Percentiles rank a stretch among this genome's conserved stretches.
phyloP scores from a whole-genome alignment of 179 eudicot genomes.

The Patellifolia procumbens region DNA sequence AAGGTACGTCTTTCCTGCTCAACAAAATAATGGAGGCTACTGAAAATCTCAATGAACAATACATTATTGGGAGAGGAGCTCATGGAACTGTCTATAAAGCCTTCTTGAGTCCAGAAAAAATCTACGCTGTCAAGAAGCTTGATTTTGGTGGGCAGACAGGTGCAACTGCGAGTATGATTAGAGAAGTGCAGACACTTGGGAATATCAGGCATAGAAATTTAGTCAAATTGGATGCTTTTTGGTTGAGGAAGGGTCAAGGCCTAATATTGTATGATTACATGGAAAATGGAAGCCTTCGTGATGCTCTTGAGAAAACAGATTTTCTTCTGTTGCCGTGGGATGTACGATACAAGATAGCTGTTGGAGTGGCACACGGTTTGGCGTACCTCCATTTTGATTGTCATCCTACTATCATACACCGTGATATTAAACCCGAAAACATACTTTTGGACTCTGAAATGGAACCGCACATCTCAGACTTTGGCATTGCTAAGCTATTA shows the following conservation, averaged over 20 bases:
- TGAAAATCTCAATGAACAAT: constrained; percentile 53
- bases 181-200: constrained; percentile 78
- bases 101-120: constrained; percentile 43
- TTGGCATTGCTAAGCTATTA: constrained; percentile 75
- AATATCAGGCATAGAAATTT: constrained; percentile 79
- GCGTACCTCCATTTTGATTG: constrained; percentile 77
- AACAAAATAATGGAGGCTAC: constrained; percentile 64
- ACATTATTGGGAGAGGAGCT: constrained; percentile 81
- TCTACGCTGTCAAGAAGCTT: constrained; percentile 72
- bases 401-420: constrained; percentile 67
- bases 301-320: constrained; percentile 47
- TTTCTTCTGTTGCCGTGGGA: constrained; percentile 54
- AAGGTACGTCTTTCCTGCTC: constrained; percentile 52
- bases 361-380: constrained; percentile 68
- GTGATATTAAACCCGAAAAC: constrained; percentile 77
- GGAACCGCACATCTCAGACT: constrained; percentile 87
- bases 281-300: constrained; percentile 74
- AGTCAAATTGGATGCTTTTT: constrained; percentile 52
- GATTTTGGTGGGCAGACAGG: constrained; percentile 44
- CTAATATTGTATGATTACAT: constrained; percentile 61
- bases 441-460: constrained; percentile 65
- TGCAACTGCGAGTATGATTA: constrained; percentile 55
- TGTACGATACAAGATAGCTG: constrained; percentile 58
- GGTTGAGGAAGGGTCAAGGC: constrained; percentile 60
- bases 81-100: constrained; percentile 85